Conservation (phyloP, 164 flowering plant species). For the Vitis riparia region DNA sequence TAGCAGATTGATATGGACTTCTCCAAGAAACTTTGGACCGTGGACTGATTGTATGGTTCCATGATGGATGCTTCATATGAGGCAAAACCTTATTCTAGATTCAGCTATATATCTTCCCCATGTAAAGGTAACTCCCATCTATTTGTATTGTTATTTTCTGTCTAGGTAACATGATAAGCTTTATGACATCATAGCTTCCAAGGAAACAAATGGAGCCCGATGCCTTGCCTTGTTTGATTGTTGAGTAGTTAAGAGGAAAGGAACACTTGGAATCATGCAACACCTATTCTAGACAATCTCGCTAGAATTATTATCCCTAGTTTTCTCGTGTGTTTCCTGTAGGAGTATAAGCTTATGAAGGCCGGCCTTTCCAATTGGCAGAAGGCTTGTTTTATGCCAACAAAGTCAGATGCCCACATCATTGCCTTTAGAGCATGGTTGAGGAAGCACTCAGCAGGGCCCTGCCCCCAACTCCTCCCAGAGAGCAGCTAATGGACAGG, state of each 20-base stretch:
- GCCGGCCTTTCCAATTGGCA: slow-evolving; percentile 75
- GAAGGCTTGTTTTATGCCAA: slow-evolving; percentile 80
- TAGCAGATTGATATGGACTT: slow-evolving; percentile 84
- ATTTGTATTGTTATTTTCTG: neutral
- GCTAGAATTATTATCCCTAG: too few species aligned
- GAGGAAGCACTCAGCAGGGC: slow-evolving; percentile 51
- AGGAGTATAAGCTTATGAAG: slow-evolving; percentile 63
- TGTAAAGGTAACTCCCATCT: slow-evolving; percentile 53
- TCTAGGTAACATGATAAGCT: neutral
- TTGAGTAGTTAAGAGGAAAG: too few species aligned
- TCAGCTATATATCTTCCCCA: slow-evolving; percentile 90
- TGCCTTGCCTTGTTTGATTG: too few species aligned
- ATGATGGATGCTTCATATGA: slow-evolving; percentile 75
- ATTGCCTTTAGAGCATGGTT: slow-evolving; percentile 50
- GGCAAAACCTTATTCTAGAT: slow-evolving; percentile 77
- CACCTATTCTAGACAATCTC: too few species aligned
- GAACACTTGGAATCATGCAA: too few species aligned
- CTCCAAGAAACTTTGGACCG: slow-evolving; percentile 76
- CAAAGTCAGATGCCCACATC: slow-evolving; percentile 79
- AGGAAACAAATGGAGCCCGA: too few species aligned
- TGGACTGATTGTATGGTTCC: slow-evolving; percentile 77
- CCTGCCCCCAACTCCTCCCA: slow-evolving; percentile 78
- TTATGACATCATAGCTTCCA: neutral
- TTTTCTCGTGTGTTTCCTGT: neutral
- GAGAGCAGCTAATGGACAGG: slow-evolving; percentile 89